Evolutionary conservation across 2,329 filamentous ascomycete species (phyloP), one percentile per base, ranked within the genome.

Genomic region (Fusarium proliferatum): DNA sequence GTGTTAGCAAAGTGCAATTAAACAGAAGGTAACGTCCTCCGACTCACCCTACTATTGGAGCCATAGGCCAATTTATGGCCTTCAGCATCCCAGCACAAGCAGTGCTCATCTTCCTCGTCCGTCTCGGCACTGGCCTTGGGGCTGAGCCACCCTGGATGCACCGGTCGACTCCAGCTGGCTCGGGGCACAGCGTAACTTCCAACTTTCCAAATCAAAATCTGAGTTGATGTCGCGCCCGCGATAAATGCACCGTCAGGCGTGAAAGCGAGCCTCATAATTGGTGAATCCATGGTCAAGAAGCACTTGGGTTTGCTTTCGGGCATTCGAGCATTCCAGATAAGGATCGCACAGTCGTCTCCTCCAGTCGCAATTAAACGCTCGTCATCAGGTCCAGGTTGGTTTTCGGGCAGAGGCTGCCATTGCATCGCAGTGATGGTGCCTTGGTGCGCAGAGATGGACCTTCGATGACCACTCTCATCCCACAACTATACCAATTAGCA

Each of bases 141-240:
- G 67, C 87, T 91, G 38, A 88, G 82, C 88, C 89, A 91, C 9
- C 88, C 89, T 2, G 85, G 82, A 72, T 91, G 88, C 15, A 86
- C 82, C 33, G 84, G 82, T 68, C 88, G 82, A 67, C 84, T 88
- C 90, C 90, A 92, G 76, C 85, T 88, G 21, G 90, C 90, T 51
- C 88, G 85, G 9, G 90, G 90, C 51, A 90, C 84, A 33, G 84
- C 82, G 51, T 87, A 84, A 59, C 89, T 90, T 67, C 88, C 89
- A 17, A 91, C 87, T 77, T 91, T 91, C 89, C 90, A 92, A 51
- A 92, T 90, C 43, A 91, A 81, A 19, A 92, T 88, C 64, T 85
- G 86, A 39, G 87, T 86, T 26, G 85, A 85, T 1, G 89, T 91
- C 9, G 89, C 90, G 9, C 88, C 89, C 1, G 90, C 90, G 58